Evolutionary conservation across 2,329 filamentous ascomycete genomes (phyloP).

Genomic region (Fusarium scirpi): DNA sequence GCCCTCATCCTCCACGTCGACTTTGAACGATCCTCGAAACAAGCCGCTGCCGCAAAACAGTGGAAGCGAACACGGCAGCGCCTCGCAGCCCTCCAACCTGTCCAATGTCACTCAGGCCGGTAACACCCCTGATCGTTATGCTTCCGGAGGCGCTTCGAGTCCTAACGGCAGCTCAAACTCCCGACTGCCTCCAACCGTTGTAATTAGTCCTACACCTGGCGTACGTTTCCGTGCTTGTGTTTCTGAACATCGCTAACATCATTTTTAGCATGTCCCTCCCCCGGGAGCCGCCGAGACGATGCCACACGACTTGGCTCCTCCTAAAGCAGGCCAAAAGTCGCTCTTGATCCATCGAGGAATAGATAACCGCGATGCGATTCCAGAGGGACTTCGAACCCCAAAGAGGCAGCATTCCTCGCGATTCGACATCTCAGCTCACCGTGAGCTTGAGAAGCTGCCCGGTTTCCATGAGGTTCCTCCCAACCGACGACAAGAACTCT

Average conservation of each 20-base stretch:
- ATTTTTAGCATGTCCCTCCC: constrained; percentile 80
- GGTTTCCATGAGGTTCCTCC: constrained; percentile 98
- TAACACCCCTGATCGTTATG: constrained; percentile 58
- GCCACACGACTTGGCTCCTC: constrained; percentile 95
- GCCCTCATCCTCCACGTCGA: constrained; percentile 89
- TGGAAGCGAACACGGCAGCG: constrained; percentile 57
- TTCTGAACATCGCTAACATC: constrained; percentile 3
- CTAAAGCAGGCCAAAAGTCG: constrained; percentile 91
- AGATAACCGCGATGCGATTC: constrained; percentile 90
- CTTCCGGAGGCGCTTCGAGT: constrained; percentile 51
- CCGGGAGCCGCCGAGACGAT: constrained; percentile 96
- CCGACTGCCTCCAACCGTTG: constrained; percentile 82
- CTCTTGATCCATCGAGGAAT: constrained; percentile 85
- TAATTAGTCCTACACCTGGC: constrained; percentile 94
- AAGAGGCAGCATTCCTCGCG: constrained; percentile 97
- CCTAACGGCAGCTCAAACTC: constrained; percentile 53
- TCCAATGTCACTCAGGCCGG: constrained; percentile 54
- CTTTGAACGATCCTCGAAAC: constrained; percentile 85
- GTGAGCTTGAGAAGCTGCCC: constrained; percentile 95
- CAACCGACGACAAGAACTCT: constrained; percentile 93
- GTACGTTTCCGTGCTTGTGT: constrained; percentile 64
- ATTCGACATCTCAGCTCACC: constrained; percentile 96
- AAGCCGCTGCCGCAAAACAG: constrained; percentile 77
- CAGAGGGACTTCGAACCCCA: constrained; percentile 93
- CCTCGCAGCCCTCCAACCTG: constrained; percentile 56